Conservation (phyloP, 2,329 filamentous ascomycete species). For the Chrysoporthe austroafricana region DNA sequence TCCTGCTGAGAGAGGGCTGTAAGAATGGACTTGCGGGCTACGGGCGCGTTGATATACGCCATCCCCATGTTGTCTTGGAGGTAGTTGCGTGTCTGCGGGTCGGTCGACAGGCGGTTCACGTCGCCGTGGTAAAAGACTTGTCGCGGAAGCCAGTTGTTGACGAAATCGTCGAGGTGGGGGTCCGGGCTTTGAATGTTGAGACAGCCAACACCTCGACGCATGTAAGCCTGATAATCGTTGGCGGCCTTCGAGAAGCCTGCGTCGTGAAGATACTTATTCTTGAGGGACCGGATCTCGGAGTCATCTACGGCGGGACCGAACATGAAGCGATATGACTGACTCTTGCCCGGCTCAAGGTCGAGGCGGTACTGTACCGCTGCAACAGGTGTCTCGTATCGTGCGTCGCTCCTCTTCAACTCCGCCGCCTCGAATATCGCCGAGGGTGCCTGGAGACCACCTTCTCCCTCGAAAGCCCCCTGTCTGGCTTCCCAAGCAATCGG, state of each 20-base stretch:
- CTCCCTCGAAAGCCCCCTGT: constrained; percentile 58
- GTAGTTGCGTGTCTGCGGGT: constrained; percentile 63
- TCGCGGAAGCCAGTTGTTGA: constrained; percentile 63
- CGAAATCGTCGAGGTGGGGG: constrained; percentile 58
- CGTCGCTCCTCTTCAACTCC: constrained; percentile 50
- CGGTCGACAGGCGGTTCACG: constrained; percentile 61
- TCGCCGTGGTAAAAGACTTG: constrained; percentile 64
- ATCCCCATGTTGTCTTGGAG: constrained; percentile 66
- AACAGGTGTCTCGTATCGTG: constrained; percentile 58
- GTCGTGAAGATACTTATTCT: constrained; percentile 52
- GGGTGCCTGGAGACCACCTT: constrained; percentile 58
- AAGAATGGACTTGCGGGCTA: constrained; percentile 53
- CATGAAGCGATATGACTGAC: constrained; percentile 55
- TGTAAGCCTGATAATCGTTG: constrained; percentile 54
- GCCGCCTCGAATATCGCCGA: constrained; percentile 44
- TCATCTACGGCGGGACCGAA: constrained; percentile 60
- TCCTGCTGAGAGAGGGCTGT: constrained; percentile 58
- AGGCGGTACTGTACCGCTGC: constrained; percentile 57
- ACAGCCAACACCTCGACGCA: constrained; percentile 53
- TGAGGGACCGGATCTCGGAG: constrained; percentile 51
- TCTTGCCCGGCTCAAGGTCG: constrained; percentile 43
- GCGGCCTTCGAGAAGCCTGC: constrained; percentile 51
- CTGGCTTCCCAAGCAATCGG: constrained; percentile 57
- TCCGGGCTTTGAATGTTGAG: constrained; percentile 58
- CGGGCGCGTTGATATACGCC: constrained; percentile 57